These are phyloP conservation scores for Xylaria arbuscula DNA, from an alignment of 2,329 filamentous ascomycete species.

Conservation along the genomic window DNA sequence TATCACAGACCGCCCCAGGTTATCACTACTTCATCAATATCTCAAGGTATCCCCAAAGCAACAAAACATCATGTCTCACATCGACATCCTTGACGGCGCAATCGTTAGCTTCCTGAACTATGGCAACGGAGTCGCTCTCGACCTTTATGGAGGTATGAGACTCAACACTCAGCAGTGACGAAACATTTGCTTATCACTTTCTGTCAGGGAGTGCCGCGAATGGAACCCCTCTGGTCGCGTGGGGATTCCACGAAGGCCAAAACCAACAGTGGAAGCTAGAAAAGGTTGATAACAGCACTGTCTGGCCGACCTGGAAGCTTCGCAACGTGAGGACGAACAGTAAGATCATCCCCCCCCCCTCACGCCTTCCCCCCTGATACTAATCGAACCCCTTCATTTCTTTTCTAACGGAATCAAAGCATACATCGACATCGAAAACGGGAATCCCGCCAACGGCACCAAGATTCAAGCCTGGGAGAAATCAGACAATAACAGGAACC, in stretches of 20 bases:
- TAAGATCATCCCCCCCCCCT: neutral
- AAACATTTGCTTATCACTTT: neutral
- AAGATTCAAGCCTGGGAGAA: neutral
- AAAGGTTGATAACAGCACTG: neutral
- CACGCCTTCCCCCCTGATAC: neutral
- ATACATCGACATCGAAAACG: neutral
- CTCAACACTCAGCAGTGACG: neutral
- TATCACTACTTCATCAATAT: neutral
- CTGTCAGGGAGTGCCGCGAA: neutral
- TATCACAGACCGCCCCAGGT: neutral
- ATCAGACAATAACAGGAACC: neutral
- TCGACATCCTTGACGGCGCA: neutral
- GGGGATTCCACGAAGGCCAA: slow-evolving; percentile 1
- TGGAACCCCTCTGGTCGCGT: slow-evolving; percentile 4
- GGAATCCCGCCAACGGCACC: neutral
- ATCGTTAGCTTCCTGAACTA: slow-evolving; percentile 13
- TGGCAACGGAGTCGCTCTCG: neutral
- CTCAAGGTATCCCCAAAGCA: neutral
- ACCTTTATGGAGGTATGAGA: neutral
- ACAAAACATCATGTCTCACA: slow-evolving; percentile 1
- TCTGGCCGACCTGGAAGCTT: slow-evolving; percentile 20
- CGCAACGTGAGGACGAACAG: neutral
- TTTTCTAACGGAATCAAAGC: neutral
- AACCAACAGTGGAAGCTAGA: slow-evolving; percentile 22
- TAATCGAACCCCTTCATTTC: neutral